A percentile compares a stretch with the other conserved stretches of the same genome.
phyloP scores from a whole-genome alignment of 2,329 filamentous ascomycete genomes.

The Fusarium fujikuroi region DNA sequence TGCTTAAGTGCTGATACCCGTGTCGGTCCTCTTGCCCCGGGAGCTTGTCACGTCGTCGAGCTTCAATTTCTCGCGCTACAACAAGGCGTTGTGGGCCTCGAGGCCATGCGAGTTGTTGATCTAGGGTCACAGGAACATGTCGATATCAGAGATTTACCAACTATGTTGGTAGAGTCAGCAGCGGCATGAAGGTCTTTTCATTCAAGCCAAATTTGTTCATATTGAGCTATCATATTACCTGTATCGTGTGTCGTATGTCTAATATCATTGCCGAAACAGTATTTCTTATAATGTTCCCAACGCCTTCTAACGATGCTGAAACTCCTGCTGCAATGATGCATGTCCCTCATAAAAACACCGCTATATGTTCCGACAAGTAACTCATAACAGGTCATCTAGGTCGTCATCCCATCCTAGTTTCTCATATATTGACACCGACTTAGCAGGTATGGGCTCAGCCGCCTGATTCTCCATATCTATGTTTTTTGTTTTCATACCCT shows the following conservation, averaged over 20 bases:
- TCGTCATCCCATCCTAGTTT: constrained; percentile 69
- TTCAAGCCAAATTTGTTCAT: not conserved
- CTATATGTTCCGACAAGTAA: constrained; percentile 36
- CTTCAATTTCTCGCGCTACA: constrained; percentile 76
- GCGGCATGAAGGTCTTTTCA: constrained; percentile 37
- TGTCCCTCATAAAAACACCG: constrained; percentile 35
- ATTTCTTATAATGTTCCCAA: constrained; percentile 32
- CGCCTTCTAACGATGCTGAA: constrained; percentile 39
- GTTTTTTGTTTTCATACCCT: constrained; percentile 42
- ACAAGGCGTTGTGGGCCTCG: constrained; percentile 74
- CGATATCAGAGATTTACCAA: constrained; percentile 79
- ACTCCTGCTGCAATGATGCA: constrained; percentile 30
- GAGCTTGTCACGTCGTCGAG: constrained; percentile 78
- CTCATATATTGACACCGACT: constrained; percentile 61
- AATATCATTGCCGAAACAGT: constrained; percentile 41
- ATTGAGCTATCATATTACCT: constrained; percentile 26
- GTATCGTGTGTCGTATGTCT: constrained; percentile 37
- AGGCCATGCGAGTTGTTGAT: constrained; percentile 79
- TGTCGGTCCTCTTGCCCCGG: constrained; percentile 76
- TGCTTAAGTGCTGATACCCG: constrained; percentile 79
- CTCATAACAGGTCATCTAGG: constrained; percentile 58
- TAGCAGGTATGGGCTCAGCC: constrained; percentile 27
- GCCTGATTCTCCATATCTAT: constrained; percentile 16
- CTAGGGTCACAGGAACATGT: constrained; percentile 79
- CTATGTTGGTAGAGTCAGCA: constrained; percentile 65